Percentiles rank a stretch among this genome's conserved stretches.
phyloP scores from a whole-genome alignment of 768 basidiomycete species.

The Rhodotorula taiwanensis region DNA sequence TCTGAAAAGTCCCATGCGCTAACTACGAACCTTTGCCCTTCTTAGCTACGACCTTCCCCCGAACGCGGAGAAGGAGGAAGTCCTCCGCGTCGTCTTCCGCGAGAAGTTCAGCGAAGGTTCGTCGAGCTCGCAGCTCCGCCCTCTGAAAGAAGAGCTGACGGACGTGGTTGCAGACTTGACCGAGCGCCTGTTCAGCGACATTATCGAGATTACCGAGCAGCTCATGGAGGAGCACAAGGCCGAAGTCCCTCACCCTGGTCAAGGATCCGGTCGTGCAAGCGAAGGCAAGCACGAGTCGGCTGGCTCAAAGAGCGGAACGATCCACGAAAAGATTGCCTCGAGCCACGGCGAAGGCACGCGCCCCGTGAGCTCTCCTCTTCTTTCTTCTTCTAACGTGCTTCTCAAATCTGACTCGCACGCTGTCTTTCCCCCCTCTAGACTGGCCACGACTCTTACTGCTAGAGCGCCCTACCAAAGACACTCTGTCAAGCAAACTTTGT shows the following conservation, averaged over 20 bases:
- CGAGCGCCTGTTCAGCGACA: constrained; percentile 59
- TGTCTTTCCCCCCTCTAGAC: too few species aligned
- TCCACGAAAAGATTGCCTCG: constrained; percentile 14
- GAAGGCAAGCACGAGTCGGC: constrained; percentile 48
- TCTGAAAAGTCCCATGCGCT: too few species aligned
- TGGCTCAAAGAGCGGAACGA: neutral
- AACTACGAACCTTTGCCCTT: constrained; percentile 40
- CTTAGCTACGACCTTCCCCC: constrained; percentile 55
- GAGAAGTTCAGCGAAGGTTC: constrained; percentile 33
- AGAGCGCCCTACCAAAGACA: too few species aligned
- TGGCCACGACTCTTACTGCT: too few species aligned
- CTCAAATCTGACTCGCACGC: too few species aligned
- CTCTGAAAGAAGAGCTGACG: too few species aligned
- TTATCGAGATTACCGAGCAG: constrained; percentile 61
- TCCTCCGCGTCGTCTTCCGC: constrained; percentile 56
- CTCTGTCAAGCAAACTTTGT: too few species aligned
- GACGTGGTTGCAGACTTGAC: too few species aligned
- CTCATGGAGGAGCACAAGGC: constrained; percentile 47
- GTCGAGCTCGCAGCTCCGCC: neutral
- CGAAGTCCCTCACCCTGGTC: constrained; percentile 52
- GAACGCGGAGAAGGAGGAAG: constrained; percentile 52
- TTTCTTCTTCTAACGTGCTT: neutral
- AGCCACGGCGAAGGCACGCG: constrained; percentile 29
- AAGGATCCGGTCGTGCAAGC: constrained; percentile 51
- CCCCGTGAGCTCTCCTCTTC: constrained; percentile 1